Evolutionary conservation across 2,329 filamentous ascomycete genomes (phyloP).

Genomic region (Colletotrichum liriopes): DNA sequence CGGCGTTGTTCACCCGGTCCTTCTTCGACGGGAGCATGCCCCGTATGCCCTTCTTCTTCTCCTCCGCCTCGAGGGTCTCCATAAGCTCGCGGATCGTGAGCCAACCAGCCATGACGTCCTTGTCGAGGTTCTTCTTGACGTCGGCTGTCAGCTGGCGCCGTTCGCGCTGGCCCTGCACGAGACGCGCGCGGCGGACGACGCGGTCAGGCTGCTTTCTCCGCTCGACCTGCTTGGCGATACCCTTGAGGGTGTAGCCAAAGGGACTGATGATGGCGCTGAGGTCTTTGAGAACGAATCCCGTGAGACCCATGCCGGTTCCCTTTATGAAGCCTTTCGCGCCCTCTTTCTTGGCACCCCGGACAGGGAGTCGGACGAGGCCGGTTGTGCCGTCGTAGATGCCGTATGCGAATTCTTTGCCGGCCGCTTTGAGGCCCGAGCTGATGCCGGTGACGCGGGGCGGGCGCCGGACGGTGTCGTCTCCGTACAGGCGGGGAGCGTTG

Average conservation of each 20-base stretch:
- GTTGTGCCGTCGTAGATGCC: conserved; percentile 78
- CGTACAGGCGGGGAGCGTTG: conserved; percentile 79
- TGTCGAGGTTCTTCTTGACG: conserved; percentile 46
- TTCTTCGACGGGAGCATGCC: conserved; percentile 53
- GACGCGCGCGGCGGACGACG: conserved; percentile 70
- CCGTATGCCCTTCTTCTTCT: conserved; percentile 53
- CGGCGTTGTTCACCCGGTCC: conserved; percentile 58
- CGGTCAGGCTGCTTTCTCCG: conserved; percentile 67
- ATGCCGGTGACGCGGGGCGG: conserved; percentile 77
- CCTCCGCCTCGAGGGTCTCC: conserved; percentile 53
- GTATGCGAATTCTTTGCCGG: conserved; percentile 73
- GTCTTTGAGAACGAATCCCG: conserved; percentile 76
- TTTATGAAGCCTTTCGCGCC: conserved; percentile 64
- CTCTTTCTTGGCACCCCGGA: conserved; percentile 69
- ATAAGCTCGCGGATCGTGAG: conserved; percentile 58
- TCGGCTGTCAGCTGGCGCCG: conserved; percentile 52
- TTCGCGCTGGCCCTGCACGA: conserved; percentile 71
- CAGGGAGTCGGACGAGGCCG: conserved; percentile 73
- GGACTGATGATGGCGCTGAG: conserved; percentile 74
- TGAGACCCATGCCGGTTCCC: conserved; percentile 75
- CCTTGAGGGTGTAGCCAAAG: conserved; percentile 75
- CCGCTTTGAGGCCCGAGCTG: conserved; percentile 73
- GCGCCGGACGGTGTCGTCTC: conserved; percentile 77
- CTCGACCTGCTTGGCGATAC: conserved; percentile 72
- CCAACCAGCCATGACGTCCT: conserved; percentile 60